Evolutionary conservation across 2,329 filamentous ascomycete species (phyloP).

Genomic region (Alternaria ethzedia): DNA sequence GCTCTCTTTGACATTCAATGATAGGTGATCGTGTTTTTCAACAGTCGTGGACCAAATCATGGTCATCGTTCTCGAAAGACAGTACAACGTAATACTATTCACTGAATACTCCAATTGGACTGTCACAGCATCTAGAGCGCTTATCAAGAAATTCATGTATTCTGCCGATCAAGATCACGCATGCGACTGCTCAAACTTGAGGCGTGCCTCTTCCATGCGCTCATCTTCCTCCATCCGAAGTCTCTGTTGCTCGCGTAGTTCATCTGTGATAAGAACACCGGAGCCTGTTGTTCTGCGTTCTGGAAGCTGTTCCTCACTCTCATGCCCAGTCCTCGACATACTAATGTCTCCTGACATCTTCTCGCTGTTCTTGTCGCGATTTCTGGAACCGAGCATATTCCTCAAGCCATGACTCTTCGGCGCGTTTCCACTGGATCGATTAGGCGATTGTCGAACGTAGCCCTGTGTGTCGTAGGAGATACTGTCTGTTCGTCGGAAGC

Average conservation of each 20-base stretch:
- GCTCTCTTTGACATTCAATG: background rate
- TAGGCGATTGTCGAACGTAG: conserved; percentile 19
- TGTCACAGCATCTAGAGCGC: background rate
- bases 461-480: conserved; percentile 14
- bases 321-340: conserved; percentile 4
- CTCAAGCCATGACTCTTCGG: conserved; percentile 7
- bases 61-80: background rate
- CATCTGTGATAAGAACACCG: conserved; percentile 7
- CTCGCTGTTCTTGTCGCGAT: conserved; percentile 4
- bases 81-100: background rate
- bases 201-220: background rate
- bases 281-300: conserved; percentile 3
- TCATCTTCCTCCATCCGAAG: conserved; percentile 5
- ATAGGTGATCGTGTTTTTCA: background rate
- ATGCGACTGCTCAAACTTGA: background rate
- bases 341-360: conserved; percentile 5
- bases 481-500: background rate
- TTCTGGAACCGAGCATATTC: conserved; percentile 12
- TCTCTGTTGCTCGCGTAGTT: conserved; percentile 6
- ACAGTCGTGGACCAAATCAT: background rate
- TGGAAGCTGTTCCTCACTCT: conserved; percentile 21
- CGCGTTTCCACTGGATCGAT: conserved; percentile 1
- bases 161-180: background rate
- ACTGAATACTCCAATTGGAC: background rate
- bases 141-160: background rate